Percentiles rank a stretch among this genome's conserved stretches.
Conservation (phyloP, 2,329 filamentous ascomycete genomes). For the Hypoxylon sp. region DNA sequence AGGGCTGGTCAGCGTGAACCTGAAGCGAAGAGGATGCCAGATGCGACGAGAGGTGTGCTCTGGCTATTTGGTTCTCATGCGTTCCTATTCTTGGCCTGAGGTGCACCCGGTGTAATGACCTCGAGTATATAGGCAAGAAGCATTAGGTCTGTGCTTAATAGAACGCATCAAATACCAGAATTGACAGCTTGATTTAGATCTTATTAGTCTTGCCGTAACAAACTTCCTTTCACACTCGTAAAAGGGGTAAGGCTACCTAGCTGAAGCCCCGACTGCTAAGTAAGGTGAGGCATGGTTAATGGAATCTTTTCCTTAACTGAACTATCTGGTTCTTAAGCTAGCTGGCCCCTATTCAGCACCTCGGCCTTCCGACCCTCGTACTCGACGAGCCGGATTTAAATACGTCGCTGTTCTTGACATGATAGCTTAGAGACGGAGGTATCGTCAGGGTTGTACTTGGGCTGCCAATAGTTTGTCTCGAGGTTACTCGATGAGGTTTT, state of each 20-base stretch:
- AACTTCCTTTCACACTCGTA: not conserved
- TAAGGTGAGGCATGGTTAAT: too few species aligned
- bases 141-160: not conserved
- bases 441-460: too few species aligned
- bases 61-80: not conserved
- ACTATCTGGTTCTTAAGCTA: too few species aligned
- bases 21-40: not conserved
- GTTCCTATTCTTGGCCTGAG: conserved; percentile 1
- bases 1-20: not conserved
- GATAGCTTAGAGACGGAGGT: too few species aligned
- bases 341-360: too few species aligned
- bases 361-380: too few species aligned
- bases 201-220: not conserved
- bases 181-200: not conserved
- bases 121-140: not conserved
- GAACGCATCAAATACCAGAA: not conserved
- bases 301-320: too few species aligned
- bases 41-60: not conserved
- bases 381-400: too few species aligned
- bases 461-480: too few species aligned
- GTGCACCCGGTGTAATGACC: not conserved
- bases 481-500: too few species aligned
- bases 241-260: not conserved
- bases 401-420: too few species aligned
- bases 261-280: too few species aligned